Base-by-base conservation (phyloP, 768 basidiomycete genomes). In the Clathrus columnatus region DNA sequence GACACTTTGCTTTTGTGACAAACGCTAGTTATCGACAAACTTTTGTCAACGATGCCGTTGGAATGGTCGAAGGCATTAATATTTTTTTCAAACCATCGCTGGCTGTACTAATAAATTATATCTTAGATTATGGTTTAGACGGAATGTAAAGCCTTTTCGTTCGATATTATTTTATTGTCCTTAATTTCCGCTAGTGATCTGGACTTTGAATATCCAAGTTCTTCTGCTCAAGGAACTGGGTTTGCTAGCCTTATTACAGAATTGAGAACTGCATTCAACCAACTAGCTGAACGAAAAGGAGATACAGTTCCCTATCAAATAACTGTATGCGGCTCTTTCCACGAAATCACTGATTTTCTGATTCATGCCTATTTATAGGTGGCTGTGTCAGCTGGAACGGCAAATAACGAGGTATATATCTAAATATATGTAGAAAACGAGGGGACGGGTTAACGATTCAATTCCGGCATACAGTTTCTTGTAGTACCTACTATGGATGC, bases 131-230 rank as follows among this genome's bases (percentile, higher is more conserved):
- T 56, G 89, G 88, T 0, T 79, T 92, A 50, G 89, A 91, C 62
- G 89, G 89, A 51, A 78, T 87, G 83, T 82, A 60, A n/a, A 52
- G 79, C 65, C 7, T 18, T 16, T 41, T 2, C 11, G 11, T 21
- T 5, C 16, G 16, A 29, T 21, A 4, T 56, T 48, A n/a, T 0
- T 16, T 10, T 10, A 7, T 54, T 17, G 29, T 48, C 16, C n/a
- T 26, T n/a, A 16, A n/a, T 10, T 20, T 17, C 5, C 28, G 17
- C 0, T 43, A 83, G 83, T 64, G 84, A 87, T 59, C 66, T 87
- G 48, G 88, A 91, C 67, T 91, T 83, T 67, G 89, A 92, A 68
- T 91, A 84, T 62, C 86, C 88, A 0, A 65, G 75, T 29, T 78
- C 68, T 53, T 65, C 73, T 2, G 76, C 67, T 0, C 79, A 84